phyloP scores from a whole-genome alignment of 148 eudicot species.

The Rhododendron griersonianum region DNA sequence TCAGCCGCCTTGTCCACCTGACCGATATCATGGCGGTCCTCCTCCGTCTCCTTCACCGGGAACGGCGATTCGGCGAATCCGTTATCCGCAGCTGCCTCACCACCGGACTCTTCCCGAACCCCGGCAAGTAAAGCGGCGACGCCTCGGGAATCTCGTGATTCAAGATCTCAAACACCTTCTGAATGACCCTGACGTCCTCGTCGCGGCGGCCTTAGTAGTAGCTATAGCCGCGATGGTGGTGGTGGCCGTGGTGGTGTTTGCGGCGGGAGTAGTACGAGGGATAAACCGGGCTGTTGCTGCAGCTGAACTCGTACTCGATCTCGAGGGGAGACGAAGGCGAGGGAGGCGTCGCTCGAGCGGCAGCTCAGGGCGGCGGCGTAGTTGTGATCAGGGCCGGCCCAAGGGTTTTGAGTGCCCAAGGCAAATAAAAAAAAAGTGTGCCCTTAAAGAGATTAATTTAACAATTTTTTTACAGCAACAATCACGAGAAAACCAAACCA shows the following conservation, averaged over 20 bases:
- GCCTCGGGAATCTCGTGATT: slow-evolving; percentile 14
- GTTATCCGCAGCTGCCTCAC: slow-evolving; percentile 60
- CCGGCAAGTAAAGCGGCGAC: slow-evolving; percentile 31
- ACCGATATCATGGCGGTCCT: slow-evolving; percentile 8
- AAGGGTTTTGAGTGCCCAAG: too few relatives aligned
- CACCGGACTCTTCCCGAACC: slow-evolving; percentile 43
- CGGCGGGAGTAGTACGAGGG: slow-evolving; percentile 23
- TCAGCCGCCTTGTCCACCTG: slow-evolving; percentile 65
- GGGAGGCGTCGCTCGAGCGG: slow-evolving; percentile 29
- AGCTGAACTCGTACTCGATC: slow-evolving; percentile 82
- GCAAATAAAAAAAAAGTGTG: too few relatives aligned
- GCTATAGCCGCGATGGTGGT: slow-evolving; percentile 6
- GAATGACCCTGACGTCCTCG: slow-evolving; percentile 26
- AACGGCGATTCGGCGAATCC: slow-evolving; percentile 85
- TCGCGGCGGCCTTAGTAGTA: slow-evolving; percentile 3
- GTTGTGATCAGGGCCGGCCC: too few relatives aligned
- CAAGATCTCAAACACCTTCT: slow-evolving; percentile 38
- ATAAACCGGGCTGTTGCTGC: slow-evolving; percentile 52
- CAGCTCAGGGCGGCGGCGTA: slow-evolving; percentile 30
- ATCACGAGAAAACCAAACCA: too few relatives aligned
- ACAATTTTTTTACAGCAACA: too few relatives aligned
- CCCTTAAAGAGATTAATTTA: too few relatives aligned
- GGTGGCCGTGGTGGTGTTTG: slow-evolving; percentile 21
- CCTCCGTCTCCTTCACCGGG: slow-evolving; percentile 41
- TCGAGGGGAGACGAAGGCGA: slow-evolving; percentile 32